These are phyloP conservation scores for Pecoramyces ruminantium DNA, from an alignment of 192 early-diverging fungal genomes.

Conservation along the genomic window DNA sequence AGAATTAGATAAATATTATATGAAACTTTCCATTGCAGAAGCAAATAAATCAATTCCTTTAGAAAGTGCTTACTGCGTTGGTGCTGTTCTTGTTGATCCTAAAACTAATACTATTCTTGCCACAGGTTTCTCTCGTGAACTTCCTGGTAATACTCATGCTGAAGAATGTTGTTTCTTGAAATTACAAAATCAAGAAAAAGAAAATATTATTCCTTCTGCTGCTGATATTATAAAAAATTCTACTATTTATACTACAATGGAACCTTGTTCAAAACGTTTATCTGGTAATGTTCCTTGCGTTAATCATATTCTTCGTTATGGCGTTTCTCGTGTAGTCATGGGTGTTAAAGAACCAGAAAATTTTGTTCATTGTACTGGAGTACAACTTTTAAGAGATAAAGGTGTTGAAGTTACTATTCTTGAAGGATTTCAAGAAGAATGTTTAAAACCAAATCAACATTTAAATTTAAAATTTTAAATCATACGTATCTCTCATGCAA, in stretches of 20 bases:
- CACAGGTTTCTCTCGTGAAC: conserved; percentile 80
- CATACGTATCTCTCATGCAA: too few species aligned
- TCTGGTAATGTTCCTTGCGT: conserved; percentile 63
- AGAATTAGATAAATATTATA: conserved; percentile 40
- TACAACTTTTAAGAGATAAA: conserved; percentile 34
- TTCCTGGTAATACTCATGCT: conserved; percentile 92
- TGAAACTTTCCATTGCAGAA: conserved; percentile 69
- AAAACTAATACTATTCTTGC: conserved; percentile 34
- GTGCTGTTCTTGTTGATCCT: conserved; percentile 50
- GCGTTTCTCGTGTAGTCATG: conserved; percentile 58
- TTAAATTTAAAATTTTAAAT: neutral
- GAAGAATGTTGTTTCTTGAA: conserved; percentile 80
- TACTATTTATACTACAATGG: conserved; percentile 93
- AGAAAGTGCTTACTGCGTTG: conserved; percentile 79
- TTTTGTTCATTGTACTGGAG: conserved; percentile 67
- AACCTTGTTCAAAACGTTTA: conserved; percentile 65
- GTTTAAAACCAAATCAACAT: conserved; percentile 55
- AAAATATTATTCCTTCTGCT: neutral
- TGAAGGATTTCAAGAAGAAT: conserved; percentile 48
- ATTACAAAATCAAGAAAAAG: conserved; percentile 13
- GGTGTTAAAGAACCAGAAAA: conserved; percentile 74
- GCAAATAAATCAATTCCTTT: conserved; percentile 61
- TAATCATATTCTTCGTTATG: conserved; percentile 49
- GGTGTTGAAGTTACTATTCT: conserved; percentile 66
- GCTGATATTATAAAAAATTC: conserved; percentile 10